A percentile compares a stretch with the other conserved stretches of the same genome.
Evolutionary conservation across 176 grass and related monocot genomes (phyloP).

Genomic region (Raddia distichophylla): DNA sequence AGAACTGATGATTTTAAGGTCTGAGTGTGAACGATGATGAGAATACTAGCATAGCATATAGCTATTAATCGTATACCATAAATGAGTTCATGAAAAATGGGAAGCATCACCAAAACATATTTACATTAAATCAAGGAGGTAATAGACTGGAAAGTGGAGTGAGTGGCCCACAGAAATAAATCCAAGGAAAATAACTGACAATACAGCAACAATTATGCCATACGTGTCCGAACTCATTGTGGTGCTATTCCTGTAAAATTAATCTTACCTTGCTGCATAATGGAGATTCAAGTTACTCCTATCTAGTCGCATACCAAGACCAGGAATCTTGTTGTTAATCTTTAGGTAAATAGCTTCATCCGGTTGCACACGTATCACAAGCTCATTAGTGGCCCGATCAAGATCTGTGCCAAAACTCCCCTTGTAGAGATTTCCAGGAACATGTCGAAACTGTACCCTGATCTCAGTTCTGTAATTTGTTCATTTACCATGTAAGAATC

Average conservation of each 20-base stretch:
- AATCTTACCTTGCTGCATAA: constrained; percentile 82
- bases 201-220: no score
- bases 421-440: constrained; percentile 93
- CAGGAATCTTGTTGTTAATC: constrained; percentile 97
- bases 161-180: no score
- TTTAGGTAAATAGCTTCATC: constrained; percentile 95
- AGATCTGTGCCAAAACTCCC: constrained; percentile 84
- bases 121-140: no score
- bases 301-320: constrained; percentile 85
- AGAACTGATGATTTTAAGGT: no score
- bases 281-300: constrained; percentile 95
- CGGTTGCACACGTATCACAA: constrained; percentile 92
- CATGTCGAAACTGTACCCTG: constrained; percentile 93
- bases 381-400: constrained; percentile 87
- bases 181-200: no score
- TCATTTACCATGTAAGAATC: constrained; percentile 23
- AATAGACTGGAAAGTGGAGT: no score
- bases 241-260: constrained; percentile 18
- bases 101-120: no score
- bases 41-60: no score
- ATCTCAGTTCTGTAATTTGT: constrained; percentile 71
- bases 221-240: no score
- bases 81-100: no score
- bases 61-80: no score
- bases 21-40: no score